Base-by-base conservation (phyloP, 805 yeast genomes). In the Hanseniaspora hatyaiensis region DNA sequence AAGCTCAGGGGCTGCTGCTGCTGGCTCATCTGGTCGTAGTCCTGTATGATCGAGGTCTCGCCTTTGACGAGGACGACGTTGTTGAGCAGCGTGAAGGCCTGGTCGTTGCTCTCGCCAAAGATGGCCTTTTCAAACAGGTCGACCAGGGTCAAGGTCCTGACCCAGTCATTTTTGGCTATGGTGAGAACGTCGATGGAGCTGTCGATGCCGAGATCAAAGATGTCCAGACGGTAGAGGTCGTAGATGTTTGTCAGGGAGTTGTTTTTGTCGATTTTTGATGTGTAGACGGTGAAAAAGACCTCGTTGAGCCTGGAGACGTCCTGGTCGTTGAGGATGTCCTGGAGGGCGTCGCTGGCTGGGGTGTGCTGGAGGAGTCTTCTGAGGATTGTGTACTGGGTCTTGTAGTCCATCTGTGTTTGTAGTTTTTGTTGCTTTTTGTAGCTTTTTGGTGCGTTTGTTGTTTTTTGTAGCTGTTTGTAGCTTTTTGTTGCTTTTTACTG, bases 391-490 rank as follows among this genome's bases (percentile, higher is more conserved):
- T 45, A 45, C 18, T 45, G 49, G 13, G 24, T 22, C 16, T 45
- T 45, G 12, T 45, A 45, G 16, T 45, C 49, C 49, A 45, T 42
- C n/a, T 23, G 22, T n/a, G 32, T 33, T 32, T 32, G 20, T n/a
- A 8, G 26, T 18, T 3, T 19, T 19, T 3, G 16, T n/a, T n/a
- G n/a, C n/a, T n/a, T n/a, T n/a, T n/a, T n/a, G n/a, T n/a, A n/a
- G n/a, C n/a, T n/a, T n/a, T 19, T 19, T 32, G 20, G 26, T 11
- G 40, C 8, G 20, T 36, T 13, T 26, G 30, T 36, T 23, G n/a
- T n/a, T n/a, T n/a, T n/a, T n/a, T n/a, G n/a, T n/a, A n/a, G n/a
- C n/a, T n/a, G n/a, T n/a, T n/a, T n/a, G n/a, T n/a, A n/a, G n/a
- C n/a, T n/a, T n/a, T n/a, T n/a, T n/a, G n/a, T n/a, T n/a, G n/a